Evolutionary conservation across 2,329 filamentous ascomycete species (phyloP).

Genomic region (Monosporascus sp.): DNA sequence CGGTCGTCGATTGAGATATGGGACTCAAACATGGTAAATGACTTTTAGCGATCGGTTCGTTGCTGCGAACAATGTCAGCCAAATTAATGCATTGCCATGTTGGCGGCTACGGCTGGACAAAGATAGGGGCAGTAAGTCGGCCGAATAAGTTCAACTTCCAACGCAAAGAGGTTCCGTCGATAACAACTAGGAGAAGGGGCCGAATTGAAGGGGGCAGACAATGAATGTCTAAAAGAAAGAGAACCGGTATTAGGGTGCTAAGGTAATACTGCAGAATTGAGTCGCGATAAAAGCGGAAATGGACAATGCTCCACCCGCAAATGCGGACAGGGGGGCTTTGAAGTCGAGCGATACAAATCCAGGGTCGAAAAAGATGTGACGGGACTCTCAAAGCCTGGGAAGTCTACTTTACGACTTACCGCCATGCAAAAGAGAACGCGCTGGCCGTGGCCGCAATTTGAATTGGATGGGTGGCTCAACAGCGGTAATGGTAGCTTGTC

Average conservation of each 20-base stretch:
- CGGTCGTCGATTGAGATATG: not conserved
- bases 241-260: not conserved
- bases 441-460: not conserved
- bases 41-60: not conserved
- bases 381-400: too few species aligned
- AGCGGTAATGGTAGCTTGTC: not conserved
- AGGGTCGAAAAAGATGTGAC: not conserved
- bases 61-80: not conserved
- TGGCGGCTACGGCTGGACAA: not conserved
- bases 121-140: not conserved
- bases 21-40: not conserved
- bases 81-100: not conserved
- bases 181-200: too few species aligned
- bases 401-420: not conserved
- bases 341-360: not conserved
- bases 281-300: not conserved
- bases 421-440: not conserved
- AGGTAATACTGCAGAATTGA: not conserved
- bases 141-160: not conserved
- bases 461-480: not conserved
- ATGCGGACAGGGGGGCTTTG: not conserved
- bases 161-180: too few species aligned
- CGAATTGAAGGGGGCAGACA: too few species aligned
- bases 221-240: not conserved
- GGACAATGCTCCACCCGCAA: not conserved